These are phyloP conservation scores for Aureobasidium subglaciale DNA, from an alignment of 2,329 filamentous ascomycete species.

Conservation along the genomic window DNA sequence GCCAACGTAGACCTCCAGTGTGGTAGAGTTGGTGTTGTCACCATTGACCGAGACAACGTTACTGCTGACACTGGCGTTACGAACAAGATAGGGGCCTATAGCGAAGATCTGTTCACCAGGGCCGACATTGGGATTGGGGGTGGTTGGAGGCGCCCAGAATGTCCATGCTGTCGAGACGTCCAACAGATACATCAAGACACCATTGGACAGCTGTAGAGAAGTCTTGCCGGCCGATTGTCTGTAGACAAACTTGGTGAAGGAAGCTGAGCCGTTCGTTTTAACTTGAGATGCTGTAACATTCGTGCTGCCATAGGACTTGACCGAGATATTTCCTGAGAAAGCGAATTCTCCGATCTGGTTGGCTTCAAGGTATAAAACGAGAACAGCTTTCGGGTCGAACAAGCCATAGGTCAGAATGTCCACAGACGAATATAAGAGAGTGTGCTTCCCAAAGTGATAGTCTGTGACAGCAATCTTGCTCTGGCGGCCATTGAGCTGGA, in stretches of 20 bases:
- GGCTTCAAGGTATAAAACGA: slow-evolving; percentile 17
- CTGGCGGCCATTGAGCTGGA: slow-evolving; percentile 54
- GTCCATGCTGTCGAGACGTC: slow-evolving; percentile 49
- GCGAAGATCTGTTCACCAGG: slow-evolving; percentile 41
- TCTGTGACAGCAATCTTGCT: slow-evolving; percentile 58
- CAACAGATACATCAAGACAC: slow-evolving; percentile 45
- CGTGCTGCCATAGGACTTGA: slow-evolving; percentile 13
- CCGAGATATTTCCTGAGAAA: slow-evolving; percentile 14
- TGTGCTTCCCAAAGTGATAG: slow-evolving; percentile 47
- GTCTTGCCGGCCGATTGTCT: slow-evolving; percentile 19
- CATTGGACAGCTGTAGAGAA: slow-evolving; percentile 44
- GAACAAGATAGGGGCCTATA: slow-evolving; percentile 36
- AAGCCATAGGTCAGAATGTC: slow-evolving; percentile 45
- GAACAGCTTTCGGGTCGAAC: slow-evolving; percentile 24
- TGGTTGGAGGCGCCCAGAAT: slow-evolving; percentile 49
- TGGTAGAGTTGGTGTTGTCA: slow-evolving; percentile 31
- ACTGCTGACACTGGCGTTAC: slow-evolving; percentile 31
- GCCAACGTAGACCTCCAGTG: slow-evolving; percentile 33
- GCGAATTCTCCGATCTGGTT: slow-evolving; percentile 21
- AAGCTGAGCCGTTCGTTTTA: not conserved
- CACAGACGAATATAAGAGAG: slow-evolving; percentile 49
- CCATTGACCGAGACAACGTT: slow-evolving; percentile 27
- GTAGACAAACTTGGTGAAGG: slow-evolving; percentile 14
- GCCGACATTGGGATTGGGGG: slow-evolving; percentile 37
- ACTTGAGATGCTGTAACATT: slow-evolving; percentile 15